phyloP scores from a whole-genome alignment of 108 stramenopile genomes.

The Nannochloropsis oceanica region DNA sequence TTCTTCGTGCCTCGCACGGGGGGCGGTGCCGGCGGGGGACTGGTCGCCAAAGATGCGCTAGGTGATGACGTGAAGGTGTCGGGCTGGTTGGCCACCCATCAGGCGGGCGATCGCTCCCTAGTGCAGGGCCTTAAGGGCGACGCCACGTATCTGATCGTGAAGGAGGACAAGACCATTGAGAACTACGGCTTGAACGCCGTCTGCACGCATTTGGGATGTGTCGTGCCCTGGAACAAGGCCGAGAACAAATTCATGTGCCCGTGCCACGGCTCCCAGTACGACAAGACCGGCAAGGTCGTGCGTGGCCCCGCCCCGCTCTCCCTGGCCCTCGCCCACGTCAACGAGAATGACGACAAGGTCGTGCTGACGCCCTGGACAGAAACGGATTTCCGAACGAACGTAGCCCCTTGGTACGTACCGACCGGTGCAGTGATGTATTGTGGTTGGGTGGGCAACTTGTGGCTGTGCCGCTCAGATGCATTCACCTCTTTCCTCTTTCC shows the following conservation, averaged over 20 bases:
- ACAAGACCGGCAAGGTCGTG: constrained; percentile 74
- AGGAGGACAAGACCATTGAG: constrained; percentile 62
- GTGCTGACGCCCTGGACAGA: constrained; percentile 81
- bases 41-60: constrained; percentile 75
- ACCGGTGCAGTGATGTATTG: too few species aligned
- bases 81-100: constrained; percentile 71
- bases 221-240: constrained; percentile 92
- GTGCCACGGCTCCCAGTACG: constrained; percentile 97
- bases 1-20: constrained; percentile 77
- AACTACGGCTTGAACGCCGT: constrained; percentile 51
- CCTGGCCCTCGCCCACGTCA: constrained; percentile 69
- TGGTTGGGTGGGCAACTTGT: too few species aligned
- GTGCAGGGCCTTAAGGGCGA: constrained; percentile 96
- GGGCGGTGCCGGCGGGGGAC: constrained; percentile 62
- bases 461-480: too few species aligned
- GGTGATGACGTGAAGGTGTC: constrained; percentile 71
- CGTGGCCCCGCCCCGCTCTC: constrained; percentile 93
- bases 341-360: constrained; percentile 61
- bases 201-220: constrained; percentile 97
- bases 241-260: constrained; percentile 98
- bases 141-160: constrained; percentile 95
- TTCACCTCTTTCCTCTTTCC: too few species aligned
- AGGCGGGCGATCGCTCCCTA: constrained; percentile 64
- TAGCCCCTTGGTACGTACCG: constrained; percentile 70
- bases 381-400: constrained; percentile 86